These are phyloP conservation scores for Solanum sitiens DNA, from an alignment of 257 asterid genomes.

Conservation along the genomic window DNA sequence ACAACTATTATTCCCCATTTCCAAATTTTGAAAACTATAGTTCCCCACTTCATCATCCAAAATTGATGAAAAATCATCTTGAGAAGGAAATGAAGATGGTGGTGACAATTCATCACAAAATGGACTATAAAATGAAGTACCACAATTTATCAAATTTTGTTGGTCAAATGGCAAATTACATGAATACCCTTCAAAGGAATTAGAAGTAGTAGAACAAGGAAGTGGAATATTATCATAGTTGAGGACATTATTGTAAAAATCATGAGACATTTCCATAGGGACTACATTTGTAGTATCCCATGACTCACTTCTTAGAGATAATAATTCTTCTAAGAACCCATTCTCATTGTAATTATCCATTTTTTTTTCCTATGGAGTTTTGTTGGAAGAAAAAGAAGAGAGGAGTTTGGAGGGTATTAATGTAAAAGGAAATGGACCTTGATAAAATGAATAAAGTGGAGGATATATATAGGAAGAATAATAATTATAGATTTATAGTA, in stretches of 20 bases:
- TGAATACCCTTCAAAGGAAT: slow-evolving; percentile 12
- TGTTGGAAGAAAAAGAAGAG: background rate
- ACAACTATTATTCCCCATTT: background rate
- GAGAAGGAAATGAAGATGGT: slow-evolving; percentile 14
- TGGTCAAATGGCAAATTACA: slow-evolving; percentile 15
- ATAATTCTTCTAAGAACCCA: slow-evolving; percentile 38
- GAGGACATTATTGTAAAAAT: slow-evolving; percentile 16
- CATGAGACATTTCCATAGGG: slow-evolving; percentile 9
- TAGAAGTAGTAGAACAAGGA: background rate
- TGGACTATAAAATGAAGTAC: slow-evolving; percentile 11
- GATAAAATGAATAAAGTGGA: slow-evolving; percentile 7
- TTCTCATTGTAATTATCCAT: slow-evolving; percentile 44
- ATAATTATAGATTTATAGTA: background rate
- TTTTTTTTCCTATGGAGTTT: background rate
- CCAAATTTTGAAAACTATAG: slow-evolving; percentile 9
- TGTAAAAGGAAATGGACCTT: background rate
- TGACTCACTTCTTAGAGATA: slow-evolving; percentile 24
- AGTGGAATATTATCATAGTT: background rate
- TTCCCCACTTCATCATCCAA: slow-evolving; percentile 19
- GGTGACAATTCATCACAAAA: slow-evolving; percentile 32
- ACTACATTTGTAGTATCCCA: background rate
- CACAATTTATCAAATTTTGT: background rate
- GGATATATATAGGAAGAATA: background rate
- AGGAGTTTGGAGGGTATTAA: background rate
- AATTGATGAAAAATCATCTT: slow-evolving; percentile 10